These are phyloP conservation scores for Carex pumila DNA, from an alignment of 176 grass and related monocot species.

Conservation along the genomic window DNA sequence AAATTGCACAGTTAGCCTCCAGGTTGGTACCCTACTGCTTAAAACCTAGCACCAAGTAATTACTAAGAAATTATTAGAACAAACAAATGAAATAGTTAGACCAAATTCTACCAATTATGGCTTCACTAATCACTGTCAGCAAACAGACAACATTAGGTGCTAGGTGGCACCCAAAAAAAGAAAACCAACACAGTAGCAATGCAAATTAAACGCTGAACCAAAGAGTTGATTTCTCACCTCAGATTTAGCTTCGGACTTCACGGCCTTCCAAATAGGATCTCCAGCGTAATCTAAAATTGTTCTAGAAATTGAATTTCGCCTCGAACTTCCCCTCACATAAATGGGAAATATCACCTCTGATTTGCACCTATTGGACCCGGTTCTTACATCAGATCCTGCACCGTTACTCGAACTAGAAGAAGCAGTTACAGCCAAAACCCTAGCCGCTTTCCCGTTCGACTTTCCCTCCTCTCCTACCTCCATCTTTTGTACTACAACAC, in stretches of 20 bases:
- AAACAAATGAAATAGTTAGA: neutral
- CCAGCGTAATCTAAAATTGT: conserved; percentile 46
- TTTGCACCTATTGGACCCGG: conserved; percentile 30
- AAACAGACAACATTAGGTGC: neutral
- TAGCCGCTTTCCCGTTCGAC: conserved; percentile 23
- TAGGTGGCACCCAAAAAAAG: neutral
- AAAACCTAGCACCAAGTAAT: neutral
- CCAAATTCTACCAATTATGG: neutral
- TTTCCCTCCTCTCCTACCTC: conserved; percentile 34
- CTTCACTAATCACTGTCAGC: neutral
- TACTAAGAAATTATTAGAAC: neutral
- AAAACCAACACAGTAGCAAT: neutral
- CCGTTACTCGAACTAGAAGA: neutral
- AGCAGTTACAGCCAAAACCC: conserved; percentile 15
- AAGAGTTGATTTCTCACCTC: conserved; percentile 45
- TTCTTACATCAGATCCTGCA: conserved; percentile 20
- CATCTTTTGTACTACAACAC: conserved; percentile 57
- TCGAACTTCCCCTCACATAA: conserved; percentile 66
- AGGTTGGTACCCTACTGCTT: neutral
- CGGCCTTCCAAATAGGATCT: conserved; percentile 85
- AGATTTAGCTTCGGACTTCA: conserved; percentile 68
- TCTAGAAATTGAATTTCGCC: conserved; percentile 36
- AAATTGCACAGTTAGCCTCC: neutral
- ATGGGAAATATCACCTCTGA: conserved; percentile 86
- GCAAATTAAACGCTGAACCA: neutral